Evolutionary conservation across 345 rosid species (phyloP).

Genomic region (Litchi chinensis): DNA sequence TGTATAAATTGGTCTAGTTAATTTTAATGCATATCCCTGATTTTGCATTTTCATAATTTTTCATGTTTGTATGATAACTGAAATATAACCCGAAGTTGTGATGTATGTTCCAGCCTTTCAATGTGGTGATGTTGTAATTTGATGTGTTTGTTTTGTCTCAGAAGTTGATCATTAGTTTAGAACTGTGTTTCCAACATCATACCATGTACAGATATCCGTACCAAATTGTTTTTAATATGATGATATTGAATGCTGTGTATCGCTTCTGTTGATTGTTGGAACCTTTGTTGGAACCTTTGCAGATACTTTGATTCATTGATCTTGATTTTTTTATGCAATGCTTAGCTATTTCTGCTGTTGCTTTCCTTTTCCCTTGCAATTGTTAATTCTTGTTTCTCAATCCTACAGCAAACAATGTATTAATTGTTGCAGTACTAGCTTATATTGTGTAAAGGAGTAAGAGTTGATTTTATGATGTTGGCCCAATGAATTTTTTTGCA

Average conservation of each 20-base stretch:
- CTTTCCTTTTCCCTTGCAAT: background rate
- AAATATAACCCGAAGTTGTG: background rate
- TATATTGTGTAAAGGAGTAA: background rate
- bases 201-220: background rate
- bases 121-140: background rate
- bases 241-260: background rate
- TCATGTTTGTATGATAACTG: background rate
- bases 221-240: background rate
- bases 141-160: background rate
- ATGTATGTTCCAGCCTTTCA: background rate
- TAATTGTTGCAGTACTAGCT: background rate
- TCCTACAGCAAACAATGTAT: background rate
- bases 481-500: slow-evolving; percentile 27
- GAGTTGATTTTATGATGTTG: slow-evolving; percentile 7
- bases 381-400: background rate
- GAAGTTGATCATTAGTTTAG: slow-evolving; percentile 8
- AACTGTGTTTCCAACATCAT: background rate
- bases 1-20: background rate
- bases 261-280: slow-evolving; percentile 4
- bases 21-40: background rate
- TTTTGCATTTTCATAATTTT: background rate
- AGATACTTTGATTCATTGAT: background rate
- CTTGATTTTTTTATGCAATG: background rate
- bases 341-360: background rate
- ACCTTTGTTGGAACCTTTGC: no score